Evolutionary conservation across 768 basidiomycete genomes (phyloP), one percentile per base, ranked within the genome.

Genomic region (Podaxis pistillaris): DNA sequence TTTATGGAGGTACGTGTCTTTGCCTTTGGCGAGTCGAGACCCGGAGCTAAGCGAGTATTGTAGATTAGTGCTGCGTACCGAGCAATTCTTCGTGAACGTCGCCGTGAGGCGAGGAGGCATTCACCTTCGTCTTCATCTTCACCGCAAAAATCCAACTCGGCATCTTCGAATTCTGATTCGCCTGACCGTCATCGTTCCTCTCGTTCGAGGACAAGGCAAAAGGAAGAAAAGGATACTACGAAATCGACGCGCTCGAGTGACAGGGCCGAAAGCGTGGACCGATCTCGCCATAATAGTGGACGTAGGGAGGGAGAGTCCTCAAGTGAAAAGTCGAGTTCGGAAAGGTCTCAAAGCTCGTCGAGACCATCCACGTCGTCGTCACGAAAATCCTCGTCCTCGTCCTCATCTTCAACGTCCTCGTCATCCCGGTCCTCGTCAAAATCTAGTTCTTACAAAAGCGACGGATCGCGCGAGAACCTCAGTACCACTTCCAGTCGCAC

Each of bases 101-200:
- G 58, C 1, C 58, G 49, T 26, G 59, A 60, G 26, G 51, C 24
- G 19, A 53, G 38, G 51, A 41, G 30, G 28, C 59, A 30, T 38
- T 59, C 53, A 38, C 12, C 58, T n/a, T 60, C 55, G 13, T 26
- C 58, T 37, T 24, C 58, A 3, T 60, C 58, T 8, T 26, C 47
- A 47, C 36, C 22, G 19, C 11, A 41, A 24, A 52, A 19, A 36
- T 40, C 15, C 30, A 58, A 24, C 19, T 60, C 38, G 36, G 38
- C 50, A 24, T 24, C 59, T 19, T 64, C 63, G 11, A 30, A 24
- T 41, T n/a, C 36, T 50, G 6, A 24, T 44, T 60, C 37, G 46
- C 54, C 41, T 38, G 63, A 37, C 54, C n/a, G n/a, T 63, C 66
- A 9, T 60, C 61, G 24, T 64, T 64, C 63, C 54, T 64, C 46